Evolutionary conservation across 176 grass and related monocot genomes (phyloP).

Genomic region (Aegilops longissima): DNA sequence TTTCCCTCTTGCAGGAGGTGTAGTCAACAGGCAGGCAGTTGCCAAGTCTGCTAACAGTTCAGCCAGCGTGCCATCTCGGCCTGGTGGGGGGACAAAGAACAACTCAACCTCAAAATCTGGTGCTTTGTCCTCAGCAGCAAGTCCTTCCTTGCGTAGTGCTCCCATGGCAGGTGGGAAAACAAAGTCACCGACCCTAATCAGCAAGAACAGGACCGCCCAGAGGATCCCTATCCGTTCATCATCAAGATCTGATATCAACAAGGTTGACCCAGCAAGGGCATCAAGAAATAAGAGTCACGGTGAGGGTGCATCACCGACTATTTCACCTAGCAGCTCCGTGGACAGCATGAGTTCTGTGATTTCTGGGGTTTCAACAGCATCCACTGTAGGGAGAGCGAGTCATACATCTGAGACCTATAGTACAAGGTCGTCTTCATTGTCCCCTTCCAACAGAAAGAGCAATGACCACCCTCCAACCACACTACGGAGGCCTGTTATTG

Average conservation of each 20-base stretch:
- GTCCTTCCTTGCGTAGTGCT: not conserved
- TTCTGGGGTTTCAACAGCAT: conserved; percentile 49
- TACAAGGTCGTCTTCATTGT: conserved; percentile 34
- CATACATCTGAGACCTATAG: conserved; percentile 36
- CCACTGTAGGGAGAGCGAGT: conserved; percentile 37
- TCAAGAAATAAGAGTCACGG: conserved; percentile 30
- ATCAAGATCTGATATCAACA: conserved; percentile 40
- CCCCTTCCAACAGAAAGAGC: conserved; percentile 38
- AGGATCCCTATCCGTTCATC: conserved; percentile 40
- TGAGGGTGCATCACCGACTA: conserved; percentile 29
- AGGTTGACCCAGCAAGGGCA: conserved; percentile 29
- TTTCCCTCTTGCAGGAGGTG: conserved; percentile 46
- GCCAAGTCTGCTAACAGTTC: conserved; percentile 36
- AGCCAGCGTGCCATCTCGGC: conserved; percentile 5
- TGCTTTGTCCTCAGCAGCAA: not conserved
- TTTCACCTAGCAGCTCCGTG: conserved; percentile 82
- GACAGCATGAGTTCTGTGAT: conserved; percentile 67
- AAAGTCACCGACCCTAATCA: conserved; percentile 37
- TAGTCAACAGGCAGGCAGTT: conserved; percentile 35
- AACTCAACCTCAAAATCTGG: conserved; percentile 20
- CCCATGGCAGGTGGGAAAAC: conserved; percentile 5
- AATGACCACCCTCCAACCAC: conserved; percentile 12
- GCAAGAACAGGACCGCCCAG: conserved; percentile 47
- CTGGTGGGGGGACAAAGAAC: conserved; percentile 19
- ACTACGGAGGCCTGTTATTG: conserved; percentile 1